Conservation (phyloP, 495 filamentous ascomycete species). For the Friedmanniomyces simplex region DNA sequence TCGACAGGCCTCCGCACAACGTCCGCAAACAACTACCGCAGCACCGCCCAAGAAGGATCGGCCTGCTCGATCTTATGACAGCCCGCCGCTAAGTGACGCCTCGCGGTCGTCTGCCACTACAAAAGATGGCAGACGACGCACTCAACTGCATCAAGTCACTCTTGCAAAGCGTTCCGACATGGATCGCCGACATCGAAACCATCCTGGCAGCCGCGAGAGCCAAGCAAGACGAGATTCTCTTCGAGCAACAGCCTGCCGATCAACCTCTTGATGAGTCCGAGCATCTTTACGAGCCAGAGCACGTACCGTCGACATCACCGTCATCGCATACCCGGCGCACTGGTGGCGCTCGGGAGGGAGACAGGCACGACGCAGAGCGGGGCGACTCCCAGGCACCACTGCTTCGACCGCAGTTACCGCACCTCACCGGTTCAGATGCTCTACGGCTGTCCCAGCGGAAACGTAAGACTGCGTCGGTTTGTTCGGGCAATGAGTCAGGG, state of each 20-base stretch:
- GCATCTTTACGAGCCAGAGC: neutral
- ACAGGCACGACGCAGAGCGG: conserved; percentile 19
- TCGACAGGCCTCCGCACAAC: neutral
- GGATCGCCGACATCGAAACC: conserved; percentile 16
- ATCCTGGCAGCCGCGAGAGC: neutral
- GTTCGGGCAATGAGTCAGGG: conserved; percentile 36
- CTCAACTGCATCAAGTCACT: conserved; percentile 8
- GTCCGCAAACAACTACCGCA: too few relatives aligned
- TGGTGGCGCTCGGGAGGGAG: neutral
- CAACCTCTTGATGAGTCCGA: neutral
- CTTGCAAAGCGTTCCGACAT: conserved; percentile 13
- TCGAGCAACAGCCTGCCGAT: conserved; percentile 7
- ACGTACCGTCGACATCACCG: neutral
- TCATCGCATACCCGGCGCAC: neutral
- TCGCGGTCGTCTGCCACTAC: neutral
- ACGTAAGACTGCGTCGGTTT: conserved; percentile 49
- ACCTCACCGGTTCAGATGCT: conserved; percentile 28
- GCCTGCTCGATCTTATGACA: neutral
- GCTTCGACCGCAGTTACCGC: conserved; percentile 28
- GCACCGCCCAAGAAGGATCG: too few relatives aligned
- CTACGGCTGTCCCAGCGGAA: conserved; percentile 40
- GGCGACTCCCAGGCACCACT: neutral
- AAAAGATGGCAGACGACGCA: conserved; percentile 18
- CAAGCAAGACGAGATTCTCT: conserved; percentile 5
- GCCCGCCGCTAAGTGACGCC: neutral